Base-by-base conservation (phyloP, 495 filamentous ascomycete species). In the Penicillium pulvis region DNA sequence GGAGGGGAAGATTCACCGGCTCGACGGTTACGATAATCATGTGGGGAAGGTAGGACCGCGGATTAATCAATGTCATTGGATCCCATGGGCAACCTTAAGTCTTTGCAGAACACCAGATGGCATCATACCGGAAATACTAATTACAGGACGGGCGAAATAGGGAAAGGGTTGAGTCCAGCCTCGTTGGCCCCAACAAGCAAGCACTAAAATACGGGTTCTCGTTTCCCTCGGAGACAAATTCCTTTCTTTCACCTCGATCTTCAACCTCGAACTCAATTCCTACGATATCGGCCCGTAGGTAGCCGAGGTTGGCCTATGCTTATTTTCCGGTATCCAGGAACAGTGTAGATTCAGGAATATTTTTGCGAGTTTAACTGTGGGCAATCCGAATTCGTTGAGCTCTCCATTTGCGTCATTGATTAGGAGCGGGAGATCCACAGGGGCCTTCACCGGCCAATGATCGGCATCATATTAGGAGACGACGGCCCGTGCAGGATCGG, bases 1-100 rank as follows among this genome's bases (percentile, higher is more conserved):
- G 56, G 60, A 61, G 51, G 60, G 48, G 59, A 46, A 45, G 46
- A 66, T 63, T 66, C 60, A 66, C 60, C 55, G 62, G 53, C 55
- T 36, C n/a, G 61, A 63, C 56, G 61, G 57, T 63, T 63, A 57
- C 53, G 61, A 63, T 49, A 58, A 61, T 54, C 57, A 26, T 56
- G 63, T 63, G 63, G 63, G 51, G 63, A 53, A 59, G 28, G 46
- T 6, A 49, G 23, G 9, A 31, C 11, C 16, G 46, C 12, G 26
- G 46, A 49, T 28, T 16, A 12, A 49, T 28, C 6, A 14, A 0
- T 49, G 1, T 49, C 16, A 49, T 49, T 49, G 46, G 46, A 49
- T 24, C 26, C 17, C 17, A 17, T 12, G 26, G 46, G 2, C 16
- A 49, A 49, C 24, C n/a, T 31, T 49, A 49, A 49, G 24, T 31